Conservation (phyloP, 2,329 filamentous ascomycete species). For the Graphilbum sp. region DNA sequence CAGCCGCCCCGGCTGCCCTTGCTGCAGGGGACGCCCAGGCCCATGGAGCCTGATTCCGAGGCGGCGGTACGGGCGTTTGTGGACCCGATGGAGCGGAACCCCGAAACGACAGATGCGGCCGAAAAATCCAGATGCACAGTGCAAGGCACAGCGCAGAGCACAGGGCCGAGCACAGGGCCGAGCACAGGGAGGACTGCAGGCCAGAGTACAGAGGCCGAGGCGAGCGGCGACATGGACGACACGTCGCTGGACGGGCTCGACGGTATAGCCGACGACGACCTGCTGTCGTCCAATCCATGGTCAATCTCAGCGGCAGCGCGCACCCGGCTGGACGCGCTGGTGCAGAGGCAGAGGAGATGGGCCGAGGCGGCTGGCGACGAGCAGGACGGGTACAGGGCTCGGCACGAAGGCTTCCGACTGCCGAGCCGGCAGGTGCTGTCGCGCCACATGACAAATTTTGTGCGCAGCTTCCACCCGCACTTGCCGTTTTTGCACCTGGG, state of each 20-base stretch:
- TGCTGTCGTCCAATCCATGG: background rate
- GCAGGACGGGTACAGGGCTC: background rate
- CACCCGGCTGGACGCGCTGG: too few species aligned
- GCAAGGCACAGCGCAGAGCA: too few species aligned
- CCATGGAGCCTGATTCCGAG: too few species aligned
- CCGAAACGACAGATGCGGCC: too few species aligned
- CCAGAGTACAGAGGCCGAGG: background rate
- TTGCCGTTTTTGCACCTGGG: constrained; percentile 1
- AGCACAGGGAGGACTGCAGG: too few species aligned
- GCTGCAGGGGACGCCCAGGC: too few species aligned
- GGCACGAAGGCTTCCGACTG: background rate
- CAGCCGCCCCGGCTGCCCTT: too few species aligned
- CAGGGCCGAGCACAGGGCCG: too few species aligned
- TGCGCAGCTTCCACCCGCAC: constrained; percentile 1
- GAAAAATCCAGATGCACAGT: too few species aligned
- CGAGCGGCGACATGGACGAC: background rate
- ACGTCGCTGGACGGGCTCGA: background rate
- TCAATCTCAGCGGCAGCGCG: background rate
- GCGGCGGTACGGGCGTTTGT: too few species aligned
- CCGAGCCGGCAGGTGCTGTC: background rate
- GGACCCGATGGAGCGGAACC: too few species aligned
- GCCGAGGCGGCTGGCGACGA: background rate
- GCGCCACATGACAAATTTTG: background rate
- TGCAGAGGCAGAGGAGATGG: too few species aligned
- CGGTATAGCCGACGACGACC: background rate